A percentile compares a stretch with the other conserved stretches of the same genome.
Evolutionary conservation across 495 filamentous ascomycete species (phyloP).

Genomic region (Penicillium alfredii): DNA sequence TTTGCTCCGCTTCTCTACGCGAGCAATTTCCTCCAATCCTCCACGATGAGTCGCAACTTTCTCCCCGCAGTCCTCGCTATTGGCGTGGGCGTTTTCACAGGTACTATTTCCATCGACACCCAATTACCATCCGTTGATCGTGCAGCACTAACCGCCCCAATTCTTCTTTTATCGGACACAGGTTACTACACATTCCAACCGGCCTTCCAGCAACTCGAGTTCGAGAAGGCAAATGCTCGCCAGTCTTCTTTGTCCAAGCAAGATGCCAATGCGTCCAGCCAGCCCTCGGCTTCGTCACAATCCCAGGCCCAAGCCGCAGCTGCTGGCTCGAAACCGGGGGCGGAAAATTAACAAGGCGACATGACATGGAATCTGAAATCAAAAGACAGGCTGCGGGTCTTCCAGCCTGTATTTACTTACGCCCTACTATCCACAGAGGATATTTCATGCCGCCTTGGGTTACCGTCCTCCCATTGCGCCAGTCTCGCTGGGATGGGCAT

Average conservation of each 20-base stretch:
- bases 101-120: constrained; percentile 12
- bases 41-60: constrained; percentile 38
- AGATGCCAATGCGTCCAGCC: not conserved
- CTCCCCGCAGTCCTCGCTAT: constrained; percentile 36
- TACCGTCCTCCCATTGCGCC: no score
- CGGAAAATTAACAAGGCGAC: no score
- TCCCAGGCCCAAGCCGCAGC: no score
- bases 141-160: not conserved
- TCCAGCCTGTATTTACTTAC: no score
- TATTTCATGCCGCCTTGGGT: no score
- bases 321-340: no score
- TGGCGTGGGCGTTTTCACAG: constrained; percentile 36
- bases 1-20: not conserved
- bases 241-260: constrained; percentile 4
- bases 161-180: constrained; percentile 4
- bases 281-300: no score
- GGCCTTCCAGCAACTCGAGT: constrained; percentile 19
- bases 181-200: constrained; percentile 31
- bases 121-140: constrained; percentile 3
- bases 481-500: no score
- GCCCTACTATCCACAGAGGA: no score
- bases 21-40: not conserved
- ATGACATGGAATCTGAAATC: no score
- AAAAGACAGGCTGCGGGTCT: no score
- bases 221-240: constrained; percentile 8